Percentiles rank a stretch among this genome's conserved stretches.
Conservation (phyloP, 2,329 filamentous ascomycete genomes). For the Furcasterigmium sp. region DNA sequence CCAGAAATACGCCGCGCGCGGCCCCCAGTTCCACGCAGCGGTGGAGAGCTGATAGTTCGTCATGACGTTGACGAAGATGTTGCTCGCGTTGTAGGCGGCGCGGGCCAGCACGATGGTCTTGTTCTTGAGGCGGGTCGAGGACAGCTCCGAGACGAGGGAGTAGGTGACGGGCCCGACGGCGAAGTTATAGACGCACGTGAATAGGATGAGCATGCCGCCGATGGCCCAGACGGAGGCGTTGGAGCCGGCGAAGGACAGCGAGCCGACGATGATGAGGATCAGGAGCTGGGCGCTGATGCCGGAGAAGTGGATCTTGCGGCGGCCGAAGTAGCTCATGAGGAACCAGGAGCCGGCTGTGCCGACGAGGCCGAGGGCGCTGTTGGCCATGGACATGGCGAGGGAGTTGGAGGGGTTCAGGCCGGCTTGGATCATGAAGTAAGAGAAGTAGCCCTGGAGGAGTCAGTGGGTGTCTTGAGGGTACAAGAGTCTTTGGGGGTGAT, state of each 20-base stretch:
- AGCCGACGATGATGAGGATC: constrained; percentile 34
- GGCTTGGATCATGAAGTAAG: constrained; percentile 29
- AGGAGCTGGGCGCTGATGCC: constrained; percentile 35
- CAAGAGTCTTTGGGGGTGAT: constrained; percentile 18
- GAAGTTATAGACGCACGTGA: constrained; percentile 48
- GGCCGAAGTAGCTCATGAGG: constrained; percentile 41
- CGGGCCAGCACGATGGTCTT: constrained; percentile 51
- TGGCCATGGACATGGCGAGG: constrained; percentile 39
- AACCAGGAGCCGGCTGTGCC: constrained; percentile 47
- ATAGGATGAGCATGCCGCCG: constrained; percentile 42
- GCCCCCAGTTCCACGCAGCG: constrained; percentile 41
- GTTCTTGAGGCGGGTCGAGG: constrained; percentile 46
- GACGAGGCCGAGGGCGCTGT: constrained; percentile 44
- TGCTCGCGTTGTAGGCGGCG: constrained; percentile 39
- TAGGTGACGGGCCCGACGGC: constrained; percentile 51
- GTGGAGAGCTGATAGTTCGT: constrained; percentile 43
- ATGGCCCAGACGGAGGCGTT: constrained; percentile 35
- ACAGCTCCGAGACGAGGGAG: constrained; percentile 45
- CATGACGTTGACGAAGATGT: constrained; percentile 44
- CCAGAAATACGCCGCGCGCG: constrained; percentile 41
- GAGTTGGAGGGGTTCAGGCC: constrained; percentile 37
- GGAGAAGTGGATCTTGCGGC: constrained; percentile 42
- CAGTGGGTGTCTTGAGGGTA: too few species aligned
- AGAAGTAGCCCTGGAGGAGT: constrained; percentile 10
- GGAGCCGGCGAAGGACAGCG: constrained; percentile 26